phyloP scores from a whole-genome alignment of 1,139 yeast genomes.

The Hyphopichia pseudoburtonii region DNA sequence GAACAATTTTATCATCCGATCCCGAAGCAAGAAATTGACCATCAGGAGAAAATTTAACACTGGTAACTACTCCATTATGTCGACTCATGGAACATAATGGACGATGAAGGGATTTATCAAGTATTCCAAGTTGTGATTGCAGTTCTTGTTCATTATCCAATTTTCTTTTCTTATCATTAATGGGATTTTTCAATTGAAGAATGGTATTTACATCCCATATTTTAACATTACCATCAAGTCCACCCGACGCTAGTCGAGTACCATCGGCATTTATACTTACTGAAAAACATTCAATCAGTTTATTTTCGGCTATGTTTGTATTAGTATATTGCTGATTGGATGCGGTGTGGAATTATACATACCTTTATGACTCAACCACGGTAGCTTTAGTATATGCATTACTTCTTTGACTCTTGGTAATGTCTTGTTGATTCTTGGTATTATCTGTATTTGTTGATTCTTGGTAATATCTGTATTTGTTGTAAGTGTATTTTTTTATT shows the following conservation, averaged over 20 bases:
- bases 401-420: background rate
- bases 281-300: conserved; percentile 82
- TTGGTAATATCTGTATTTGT: background rate
- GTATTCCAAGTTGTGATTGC: conserved; percentile 20
- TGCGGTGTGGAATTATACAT: conserved; percentile 18
- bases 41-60: conserved; percentile 87
- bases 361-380: conserved; percentile 81
- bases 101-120: conserved; percentile 42
- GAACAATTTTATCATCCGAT: conserved; percentile 86
- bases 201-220: conserved; percentile 74
- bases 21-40: conserved; percentile 92
- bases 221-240: conserved; percentile 88
- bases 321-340: conserved; percentile 4
- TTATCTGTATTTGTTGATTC: background rate
- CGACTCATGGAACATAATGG: conserved; percentile 81
- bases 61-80: conserved; percentile 92
- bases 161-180: conserved; percentile 8
- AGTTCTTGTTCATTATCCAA: conserved; percentile 6
- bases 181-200: conserved; percentile 16
- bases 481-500: background rate
- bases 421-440: background rate
- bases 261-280: conserved; percentile 82
- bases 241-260: conserved; percentile 86
- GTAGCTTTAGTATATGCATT: conserved; percentile 79
- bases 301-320: conserved; percentile 59